Conservation (phyloP, 1,284 basidiomycete species). For the Lignosus rhinocerotis region DNA sequence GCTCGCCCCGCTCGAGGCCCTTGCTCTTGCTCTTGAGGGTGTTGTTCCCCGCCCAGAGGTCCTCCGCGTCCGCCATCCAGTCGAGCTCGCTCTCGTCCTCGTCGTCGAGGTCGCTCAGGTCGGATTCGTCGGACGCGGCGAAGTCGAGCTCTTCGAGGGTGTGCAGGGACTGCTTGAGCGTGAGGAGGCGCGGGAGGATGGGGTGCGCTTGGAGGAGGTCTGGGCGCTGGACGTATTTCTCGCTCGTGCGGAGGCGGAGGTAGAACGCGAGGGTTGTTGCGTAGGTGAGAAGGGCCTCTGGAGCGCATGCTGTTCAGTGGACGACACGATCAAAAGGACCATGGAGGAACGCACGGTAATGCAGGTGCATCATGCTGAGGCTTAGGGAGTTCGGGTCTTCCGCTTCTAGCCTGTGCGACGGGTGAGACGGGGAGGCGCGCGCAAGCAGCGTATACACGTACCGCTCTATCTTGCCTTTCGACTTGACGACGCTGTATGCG, state of each 20-base stretch:
- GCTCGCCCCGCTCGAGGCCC: constrained; percentile 51
- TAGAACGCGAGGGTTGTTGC: constrained; percentile 92
- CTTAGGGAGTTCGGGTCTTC: constrained; percentile 49
- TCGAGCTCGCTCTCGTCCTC: constrained; percentile 17
- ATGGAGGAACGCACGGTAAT: constrained; percentile 63
- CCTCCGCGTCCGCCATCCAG: constrained; percentile 22
- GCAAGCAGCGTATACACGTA: constrained; percentile 35
- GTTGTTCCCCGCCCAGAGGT: constrained; percentile 25
- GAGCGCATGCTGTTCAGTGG: neutral
- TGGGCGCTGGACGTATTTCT: constrained; percentile 63
- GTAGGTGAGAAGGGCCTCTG: constrained; percentile 90
- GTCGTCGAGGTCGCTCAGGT: constrained; percentile 33
- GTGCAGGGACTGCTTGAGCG: constrained; percentile 82
- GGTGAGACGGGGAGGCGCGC: neutral
- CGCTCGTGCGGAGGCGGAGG: constrained; percentile 78
- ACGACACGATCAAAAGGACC: neutral
- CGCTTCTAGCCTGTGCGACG: constrained; percentile 44
- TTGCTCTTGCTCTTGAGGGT: constrained; percentile 19
- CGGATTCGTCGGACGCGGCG: constrained; percentile 51
- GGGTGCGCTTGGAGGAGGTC: constrained; percentile 74
- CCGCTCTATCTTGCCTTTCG: constrained; percentile 57
- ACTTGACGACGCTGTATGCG: constrained; percentile 51
- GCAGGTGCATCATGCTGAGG: constrained; percentile 70
- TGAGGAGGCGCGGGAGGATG: constrained; percentile 79
- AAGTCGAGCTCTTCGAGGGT: constrained; percentile 86